Conservation (phyloP, 2,329 filamentous ascomycete species). For the Colletotrichum viniferum region DNA sequence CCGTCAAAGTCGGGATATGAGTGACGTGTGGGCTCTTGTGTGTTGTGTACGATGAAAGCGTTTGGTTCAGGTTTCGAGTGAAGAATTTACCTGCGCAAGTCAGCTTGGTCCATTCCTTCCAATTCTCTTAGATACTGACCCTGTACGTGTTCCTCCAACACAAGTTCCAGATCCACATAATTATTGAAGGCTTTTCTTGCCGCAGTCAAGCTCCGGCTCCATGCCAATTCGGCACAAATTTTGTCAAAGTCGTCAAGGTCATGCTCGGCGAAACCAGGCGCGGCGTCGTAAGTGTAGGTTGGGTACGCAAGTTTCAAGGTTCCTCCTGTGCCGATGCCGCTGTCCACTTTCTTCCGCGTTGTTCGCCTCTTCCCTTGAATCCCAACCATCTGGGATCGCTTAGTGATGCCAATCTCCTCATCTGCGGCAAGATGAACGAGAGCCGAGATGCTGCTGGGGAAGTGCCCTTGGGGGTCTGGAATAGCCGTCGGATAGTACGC, state of each 20-base stretch:
- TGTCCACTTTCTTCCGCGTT: constrained; percentile 35
- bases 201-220: constrained; percentile 65
- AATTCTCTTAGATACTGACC: constrained; percentile 42
- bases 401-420: constrained; percentile 43
- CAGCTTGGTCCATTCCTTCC: background rate
- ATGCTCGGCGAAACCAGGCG: constrained; percentile 73
- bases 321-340: constrained; percentile 41
- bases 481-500: constrained; percentile 51
- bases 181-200: constrained; percentile 68
- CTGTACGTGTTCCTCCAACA: constrained; percentile 69
- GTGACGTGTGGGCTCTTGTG: constrained; percentile 71
- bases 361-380: constrained; percentile 48
- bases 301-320: constrained; percentile 39
- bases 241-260: constrained; percentile 72
- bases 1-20: constrained; percentile 68
- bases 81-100: constrained; percentile 53
- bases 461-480: constrained; percentile 44
- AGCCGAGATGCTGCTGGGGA: constrained; percentile 41
- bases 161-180: constrained; percentile 65
- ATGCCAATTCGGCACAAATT: constrained; percentile 68
- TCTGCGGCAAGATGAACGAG: constrained; percentile 45
- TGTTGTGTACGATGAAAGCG: constrained; percentile 64
- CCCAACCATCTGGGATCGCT: constrained; percentile 46
- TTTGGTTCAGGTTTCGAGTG: constrained; percentile 60
- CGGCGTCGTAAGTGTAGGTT: constrained; percentile 48